These are phyloP conservation scores for Haberlea rhodopensis DNA, from an alignment of 257 asterid species.

Conservation along the genomic window DNA sequence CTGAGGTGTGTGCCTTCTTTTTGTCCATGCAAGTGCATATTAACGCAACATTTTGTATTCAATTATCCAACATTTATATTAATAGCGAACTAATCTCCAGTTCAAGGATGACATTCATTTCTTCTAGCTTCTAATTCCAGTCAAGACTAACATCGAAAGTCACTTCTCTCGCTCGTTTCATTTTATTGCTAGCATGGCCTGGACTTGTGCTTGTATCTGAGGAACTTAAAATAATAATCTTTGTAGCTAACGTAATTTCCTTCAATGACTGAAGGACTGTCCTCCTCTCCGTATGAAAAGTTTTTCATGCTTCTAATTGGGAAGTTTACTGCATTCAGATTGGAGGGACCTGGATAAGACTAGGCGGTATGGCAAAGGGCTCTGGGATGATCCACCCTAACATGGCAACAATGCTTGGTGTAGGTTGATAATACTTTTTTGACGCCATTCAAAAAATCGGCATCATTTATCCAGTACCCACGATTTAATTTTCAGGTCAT, in stretches of 20 bases:
- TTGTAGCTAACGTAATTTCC: not conserved
- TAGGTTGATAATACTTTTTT: constrained; percentile 33
- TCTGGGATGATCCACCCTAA: constrained; percentile 99
- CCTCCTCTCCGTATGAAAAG: constrained; percentile 6
- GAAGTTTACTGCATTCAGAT: constrained; percentile 45
- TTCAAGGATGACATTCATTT: not conserved
- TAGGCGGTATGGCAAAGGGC: constrained; percentile 98
- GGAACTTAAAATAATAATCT: not conserved
- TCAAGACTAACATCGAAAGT: not conserved
- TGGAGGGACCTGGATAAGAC: constrained; percentile 59
- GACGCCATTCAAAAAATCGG: constrained; percentile 4
- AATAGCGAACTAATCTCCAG: constrained; percentile 15
- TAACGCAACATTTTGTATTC: not conserved
- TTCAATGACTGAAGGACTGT: constrained; percentile 1
- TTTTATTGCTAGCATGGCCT: not conserved
- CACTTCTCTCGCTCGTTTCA: not conserved
- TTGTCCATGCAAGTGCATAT: constrained; percentile 3
- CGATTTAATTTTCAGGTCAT: constrained; percentile 59
- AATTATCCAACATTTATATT: constrained; percentile 3
- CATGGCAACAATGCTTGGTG: constrained; percentile 99
- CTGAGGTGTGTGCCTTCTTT: constrained; percentile 48
- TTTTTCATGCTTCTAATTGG: constrained; percentile 14
- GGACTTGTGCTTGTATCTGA: constrained; percentile 17
- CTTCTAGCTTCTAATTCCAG: not conserved
- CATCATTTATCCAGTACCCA: constrained; percentile 19